phyloP scores from a whole-genome alignment of 495 filamentous ascomycete species.

The Podospora comata region DNA sequence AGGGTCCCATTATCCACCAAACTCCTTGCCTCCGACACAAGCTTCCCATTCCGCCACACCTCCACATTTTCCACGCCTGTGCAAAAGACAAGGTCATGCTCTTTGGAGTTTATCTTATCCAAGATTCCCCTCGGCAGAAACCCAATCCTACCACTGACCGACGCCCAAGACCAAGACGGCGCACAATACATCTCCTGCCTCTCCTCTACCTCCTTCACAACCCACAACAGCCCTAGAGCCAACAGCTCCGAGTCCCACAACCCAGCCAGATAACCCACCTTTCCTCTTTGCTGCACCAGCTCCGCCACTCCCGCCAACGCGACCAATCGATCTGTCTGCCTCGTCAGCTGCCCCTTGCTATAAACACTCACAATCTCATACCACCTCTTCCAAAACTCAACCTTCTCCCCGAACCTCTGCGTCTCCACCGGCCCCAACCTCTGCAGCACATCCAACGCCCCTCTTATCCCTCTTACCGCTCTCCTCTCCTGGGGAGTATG shows the following conservation, averaged over 20 bases:
- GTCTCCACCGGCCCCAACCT: background rate
- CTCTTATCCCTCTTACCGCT: conserved; percentile 13
- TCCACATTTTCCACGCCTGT: background rate
- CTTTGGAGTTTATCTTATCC: background rate
- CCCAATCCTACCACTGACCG: conserved; percentile 4
- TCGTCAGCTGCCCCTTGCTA: conserved; percentile 16
- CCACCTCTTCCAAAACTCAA: conserved; percentile 17
- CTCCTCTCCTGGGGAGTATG: background rate
- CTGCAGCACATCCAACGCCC: conserved; percentile 17
- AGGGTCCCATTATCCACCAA: background rate
- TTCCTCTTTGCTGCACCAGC: background rate
- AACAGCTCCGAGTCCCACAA: background rate
- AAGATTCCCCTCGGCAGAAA: background rate
- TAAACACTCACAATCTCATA: conserved; percentile 16
- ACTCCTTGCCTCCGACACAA: conserved; percentile 8
- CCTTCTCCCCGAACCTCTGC: background rate
- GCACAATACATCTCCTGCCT: conserved; percentile 10
- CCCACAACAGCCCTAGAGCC: conserved; percentile 3
- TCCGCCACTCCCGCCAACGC: conserved; percentile 18
- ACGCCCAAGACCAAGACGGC: conserved; percentile 20
- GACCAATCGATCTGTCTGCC: conserved; percentile 15
- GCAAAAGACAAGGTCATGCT: background rate
- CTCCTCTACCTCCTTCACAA: background rate
- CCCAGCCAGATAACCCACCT: background rate
- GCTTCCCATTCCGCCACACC: conserved; percentile 7